phyloP scores from a whole-genome alignment of 2,329 filamentous ascomycete species.

The Talaromyces sp. region DNA sequence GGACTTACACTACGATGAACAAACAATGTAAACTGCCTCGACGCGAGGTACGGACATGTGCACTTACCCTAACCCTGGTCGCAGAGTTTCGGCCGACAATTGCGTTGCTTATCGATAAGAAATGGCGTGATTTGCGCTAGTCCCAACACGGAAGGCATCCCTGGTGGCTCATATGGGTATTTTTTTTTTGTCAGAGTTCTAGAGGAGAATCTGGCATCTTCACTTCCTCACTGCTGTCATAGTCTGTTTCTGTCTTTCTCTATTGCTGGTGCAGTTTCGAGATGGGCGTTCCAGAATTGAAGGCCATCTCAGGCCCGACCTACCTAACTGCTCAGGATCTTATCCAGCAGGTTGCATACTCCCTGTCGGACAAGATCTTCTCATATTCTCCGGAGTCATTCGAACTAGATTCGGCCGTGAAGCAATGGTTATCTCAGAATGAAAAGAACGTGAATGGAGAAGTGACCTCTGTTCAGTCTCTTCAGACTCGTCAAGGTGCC shows the following conservation, averaged over 20 bases:
- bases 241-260: not conserved
- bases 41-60: no score
- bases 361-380: slow-evolving; percentile 95
- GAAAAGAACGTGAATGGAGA: slow-evolving; percentile 81
- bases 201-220: not conserved
- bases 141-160: slow-evolving; percentile 17
- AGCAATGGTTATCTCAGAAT: slow-evolving; percentile 67
- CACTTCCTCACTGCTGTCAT: not conserved
- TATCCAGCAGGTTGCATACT: slow-evolving; percentile 93
- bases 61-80: not conserved
- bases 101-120: slow-evolving; percentile 21
- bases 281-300: slow-evolving; percentile 39
- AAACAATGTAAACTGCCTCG: not conserved
- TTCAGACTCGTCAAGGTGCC: slow-evolving; percentile 85
- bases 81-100: not conserved
- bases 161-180: slow-evolving; percentile 1
- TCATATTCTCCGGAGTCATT: slow-evolving; percentile 94
- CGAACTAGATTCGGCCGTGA: slow-evolving; percentile 79
- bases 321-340: slow-evolving; percentile 92
- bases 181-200: slow-evolving; percentile 9
- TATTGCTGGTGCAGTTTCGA: not conserved
- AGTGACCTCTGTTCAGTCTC: slow-evolving; percentile 69
- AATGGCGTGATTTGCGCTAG: slow-evolving; percentile 22
- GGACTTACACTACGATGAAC: no score
- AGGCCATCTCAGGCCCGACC: slow-evolving; percentile 74